These are phyloP conservation scores for Claviceps fusiformis DNA, from an alignment of 2,329 filamentous ascomycete genomes.

Conservation along the genomic window DNA sequence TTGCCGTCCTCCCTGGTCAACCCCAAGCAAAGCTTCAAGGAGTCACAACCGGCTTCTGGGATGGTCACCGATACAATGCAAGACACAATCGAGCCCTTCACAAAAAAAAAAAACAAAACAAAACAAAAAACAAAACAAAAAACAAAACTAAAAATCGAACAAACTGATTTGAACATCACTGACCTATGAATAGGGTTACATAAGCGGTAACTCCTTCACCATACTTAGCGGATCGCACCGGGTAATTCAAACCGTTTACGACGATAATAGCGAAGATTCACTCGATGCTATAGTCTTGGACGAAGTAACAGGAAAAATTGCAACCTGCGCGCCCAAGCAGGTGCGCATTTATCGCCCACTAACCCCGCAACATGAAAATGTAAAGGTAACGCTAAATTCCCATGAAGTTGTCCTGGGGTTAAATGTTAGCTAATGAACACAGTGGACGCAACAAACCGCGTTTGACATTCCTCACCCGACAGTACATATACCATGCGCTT, in stretches of 20 bases:
- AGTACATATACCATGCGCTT: conserved; percentile 24
- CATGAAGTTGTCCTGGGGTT: neutral
- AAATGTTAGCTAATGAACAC: conserved; percentile 11
- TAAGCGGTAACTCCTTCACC: conserved; percentile 77
- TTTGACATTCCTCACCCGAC: conserved; percentile 30
- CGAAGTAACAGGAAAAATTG: conserved; percentile 72
- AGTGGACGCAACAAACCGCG: conserved; percentile 53
- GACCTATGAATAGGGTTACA: conserved; percentile 53
- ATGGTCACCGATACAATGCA: conserved; percentile 59
- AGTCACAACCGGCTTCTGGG: conserved; percentile 61
- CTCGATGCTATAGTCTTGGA: conserved; percentile 72
- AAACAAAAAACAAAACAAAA: neutral
- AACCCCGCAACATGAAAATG: conserved; percentile 52
- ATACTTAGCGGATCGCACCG: conserved; percentile 63
- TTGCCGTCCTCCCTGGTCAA: conserved; percentile 65
- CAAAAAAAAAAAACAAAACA: neutral
- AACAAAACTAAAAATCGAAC: neutral
- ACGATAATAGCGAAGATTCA: conserved; percentile 50
- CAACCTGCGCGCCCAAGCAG: conserved; percentile 50
- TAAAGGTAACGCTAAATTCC: conserved; percentile 45
- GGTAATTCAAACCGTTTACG: conserved; percentile 82
- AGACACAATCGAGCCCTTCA: conserved; percentile 15
- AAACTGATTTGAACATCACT: neutral
- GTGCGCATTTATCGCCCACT: conserved; percentile 71
- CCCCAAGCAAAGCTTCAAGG: conserved; percentile 67